phyloP scores from a whole-genome alignment of 805 yeast genomes.

The Candida quercuum region DNA sequence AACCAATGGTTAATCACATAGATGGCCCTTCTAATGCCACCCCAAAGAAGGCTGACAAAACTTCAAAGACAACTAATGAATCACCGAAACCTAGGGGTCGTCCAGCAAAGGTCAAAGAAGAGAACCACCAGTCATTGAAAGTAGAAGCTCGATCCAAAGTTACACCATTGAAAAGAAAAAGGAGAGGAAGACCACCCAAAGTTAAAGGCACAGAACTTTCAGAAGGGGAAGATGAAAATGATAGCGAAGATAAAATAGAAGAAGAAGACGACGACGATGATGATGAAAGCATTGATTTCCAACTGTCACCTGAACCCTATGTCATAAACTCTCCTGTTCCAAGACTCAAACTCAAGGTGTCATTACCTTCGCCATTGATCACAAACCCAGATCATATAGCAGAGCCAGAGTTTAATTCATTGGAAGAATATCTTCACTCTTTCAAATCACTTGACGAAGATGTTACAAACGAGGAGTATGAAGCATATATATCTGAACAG shows the following conservation, averaged over 20 bases:
- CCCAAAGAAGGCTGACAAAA: slow-evolving; percentile 3
- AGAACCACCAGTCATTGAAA: too few relatives aligned
- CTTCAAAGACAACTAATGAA: neutral
- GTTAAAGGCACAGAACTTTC: slow-evolving; percentile 5
- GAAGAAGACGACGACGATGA: slow-evolving; percentile 10
- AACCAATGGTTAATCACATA: slow-evolving; percentile 1
- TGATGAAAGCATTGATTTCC: slow-evolving; percentile 6
- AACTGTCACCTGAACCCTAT: slow-evolving; percentile 13
- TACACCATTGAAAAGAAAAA: neutral
- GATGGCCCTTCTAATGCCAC: slow-evolving; percentile 1
- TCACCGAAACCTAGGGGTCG: neutral
- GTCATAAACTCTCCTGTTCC: slow-evolving; percentile 19
- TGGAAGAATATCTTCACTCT: slow-evolving; percentile 46
- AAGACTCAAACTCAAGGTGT: slow-evolving; percentile 27
- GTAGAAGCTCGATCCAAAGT: neutral
- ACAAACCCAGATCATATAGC: slow-evolving; percentile 58
- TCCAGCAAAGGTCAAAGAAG: neutral
- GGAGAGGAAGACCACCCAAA: slow-evolving; percentile 4
- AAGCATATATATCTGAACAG: slow-evolving; percentile 51
- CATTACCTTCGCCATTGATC: slow-evolving; percentile 40
- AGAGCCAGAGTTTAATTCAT: slow-evolving; percentile 35
- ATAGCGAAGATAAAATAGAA: slow-evolving; percentile 22
- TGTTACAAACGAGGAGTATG: slow-evolving; percentile 53
- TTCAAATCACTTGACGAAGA: slow-evolving; percentile 60
- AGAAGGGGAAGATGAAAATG: slow-evolving; percentile 3